Conservation (phyloP, 2,329 filamentous ascomycete genomes). For the Cladophialophora immunda region DNA sequence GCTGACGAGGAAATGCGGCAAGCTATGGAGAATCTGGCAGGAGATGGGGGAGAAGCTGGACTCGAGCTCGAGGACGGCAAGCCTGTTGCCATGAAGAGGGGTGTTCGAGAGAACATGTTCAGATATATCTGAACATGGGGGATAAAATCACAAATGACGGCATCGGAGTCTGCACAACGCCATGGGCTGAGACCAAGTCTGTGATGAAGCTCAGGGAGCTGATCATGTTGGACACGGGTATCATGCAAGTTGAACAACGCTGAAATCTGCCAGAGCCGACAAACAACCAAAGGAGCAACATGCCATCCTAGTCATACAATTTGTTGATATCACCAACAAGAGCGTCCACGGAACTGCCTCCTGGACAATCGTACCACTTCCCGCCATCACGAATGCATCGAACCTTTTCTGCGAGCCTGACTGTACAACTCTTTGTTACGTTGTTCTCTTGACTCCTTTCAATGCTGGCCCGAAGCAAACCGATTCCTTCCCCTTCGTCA, state of each 20-base stretch:
- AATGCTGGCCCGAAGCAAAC: constrained; percentile 55
- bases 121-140: constrained; percentile 38
- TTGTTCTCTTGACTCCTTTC: constrained; percentile 67
- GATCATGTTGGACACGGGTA: constrained; percentile 24
- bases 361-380: constrained; percentile 60
- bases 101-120: constrained; percentile 81
- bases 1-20: constrained; percentile 71
- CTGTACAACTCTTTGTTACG: constrained; percentile 77
- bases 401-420: constrained; percentile 78
- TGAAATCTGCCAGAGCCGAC: background rate
- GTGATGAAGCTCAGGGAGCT: background rate
- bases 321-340: constrained; percentile 80
- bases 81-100: constrained; percentile 75
- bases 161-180: background rate
- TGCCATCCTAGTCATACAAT: constrained; percentile 60
- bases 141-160: background rate
- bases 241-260: constrained; percentile 27
- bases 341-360: constrained; percentile 59
- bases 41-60: constrained; percentile 75
- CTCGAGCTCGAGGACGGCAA: constrained; percentile 79
- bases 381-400: constrained; percentile 80
- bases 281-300: constrained; percentile 31
- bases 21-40: constrained; percentile 72
- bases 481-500: constrained; percentile 59
- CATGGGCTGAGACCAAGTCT: background rate